Evolutionary conservation across 371 early-diverging fungal species (phyloP).

Genomic region (Batkoa obscura): DNA sequence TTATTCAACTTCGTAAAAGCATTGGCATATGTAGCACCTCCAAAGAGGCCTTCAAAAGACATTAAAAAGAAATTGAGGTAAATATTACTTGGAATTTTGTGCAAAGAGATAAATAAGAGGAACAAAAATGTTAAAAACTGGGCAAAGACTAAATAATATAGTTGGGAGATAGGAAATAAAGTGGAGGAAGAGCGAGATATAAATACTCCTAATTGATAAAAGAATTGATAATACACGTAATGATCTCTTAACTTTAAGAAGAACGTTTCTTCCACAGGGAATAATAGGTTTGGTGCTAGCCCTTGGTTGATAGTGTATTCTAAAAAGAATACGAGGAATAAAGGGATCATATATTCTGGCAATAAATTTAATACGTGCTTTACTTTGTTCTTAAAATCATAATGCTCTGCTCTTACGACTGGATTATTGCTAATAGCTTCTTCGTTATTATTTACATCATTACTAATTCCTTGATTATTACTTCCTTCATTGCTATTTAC

Average conservation of each 20-base stretch:
- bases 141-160: constrained; percentile 14
- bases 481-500: too few species aligned
- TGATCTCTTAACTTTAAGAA: constrained; percentile 18
- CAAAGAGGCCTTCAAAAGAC: constrained; percentile 22
- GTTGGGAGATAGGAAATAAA: constrained; percentile 10
- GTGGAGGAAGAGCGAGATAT: constrained; percentile 17
- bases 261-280: constrained; percentile 17
- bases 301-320: constrained; percentile 32
- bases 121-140: constrained; percentile 15
- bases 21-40: constrained; percentile 24
- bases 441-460: too few species aligned
- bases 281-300: constrained; percentile 17
- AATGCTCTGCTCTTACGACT: neutral
- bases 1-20: constrained; percentile 15
- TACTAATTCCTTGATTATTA: neutral
- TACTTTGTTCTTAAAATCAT: neutral
- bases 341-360: constrained; percentile 17
- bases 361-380: constrained; percentile 5
- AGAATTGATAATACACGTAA: constrained; percentile 19
- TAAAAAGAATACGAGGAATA: constrained; percentile 19
- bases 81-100: constrained; percentile 10
- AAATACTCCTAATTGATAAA: constrained; percentile 19
- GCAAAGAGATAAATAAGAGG: constrained; percentile 13
- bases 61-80: constrained; percentile 16
- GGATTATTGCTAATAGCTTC: too few species aligned